These are phyloP conservation scores for Wickerhamiella sergipiensis DNA, from an alignment of 805 yeast species.

Conservation along the genomic window DNA sequence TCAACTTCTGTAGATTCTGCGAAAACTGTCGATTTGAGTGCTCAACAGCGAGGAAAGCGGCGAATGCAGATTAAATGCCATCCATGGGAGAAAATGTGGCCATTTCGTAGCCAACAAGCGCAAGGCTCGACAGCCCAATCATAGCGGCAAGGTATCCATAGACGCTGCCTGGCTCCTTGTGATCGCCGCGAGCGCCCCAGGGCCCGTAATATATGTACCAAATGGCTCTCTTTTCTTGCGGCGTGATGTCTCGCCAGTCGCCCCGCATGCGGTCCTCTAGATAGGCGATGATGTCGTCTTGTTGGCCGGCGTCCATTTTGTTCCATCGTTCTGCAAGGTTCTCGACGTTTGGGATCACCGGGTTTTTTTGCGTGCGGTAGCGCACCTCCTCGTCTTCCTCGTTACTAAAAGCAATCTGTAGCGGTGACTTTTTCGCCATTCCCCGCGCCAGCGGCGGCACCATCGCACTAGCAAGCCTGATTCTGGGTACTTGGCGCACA, in stretches of 20 bases:
- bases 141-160: constrained; percentile 15
- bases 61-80: no score
- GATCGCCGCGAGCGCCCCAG: constrained; percentile 25
- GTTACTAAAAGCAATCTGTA: constrained; percentile 17
- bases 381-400: constrained; percentile 18
- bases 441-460: background rate
- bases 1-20: no score
- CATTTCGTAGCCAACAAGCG: constrained; percentile 18
- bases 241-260: constrained; percentile 22
- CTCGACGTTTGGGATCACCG: constrained; percentile 22
- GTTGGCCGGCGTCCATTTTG: constrained; percentile 24
- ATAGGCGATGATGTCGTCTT: constrained; percentile 26
- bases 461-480: no score
- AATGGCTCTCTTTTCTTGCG: constrained; percentile 23
- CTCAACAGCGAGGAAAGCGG: no score
- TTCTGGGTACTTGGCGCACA: background rate
- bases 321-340: constrained; percentile 22
- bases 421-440: constrained; percentile 10
- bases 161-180: constrained; percentile 13
- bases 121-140: constrained; percentile 13
- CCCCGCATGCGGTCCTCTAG: constrained; percentile 26
- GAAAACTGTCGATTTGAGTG: no score
- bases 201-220: constrained; percentile 24
- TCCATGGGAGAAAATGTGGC: background rate
- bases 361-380: constrained; percentile 20